Evolutionary conservation across 1,284 basidiomycete genomes (phyloP).

Genomic region (Naganishia liquefaciens): DNA sequence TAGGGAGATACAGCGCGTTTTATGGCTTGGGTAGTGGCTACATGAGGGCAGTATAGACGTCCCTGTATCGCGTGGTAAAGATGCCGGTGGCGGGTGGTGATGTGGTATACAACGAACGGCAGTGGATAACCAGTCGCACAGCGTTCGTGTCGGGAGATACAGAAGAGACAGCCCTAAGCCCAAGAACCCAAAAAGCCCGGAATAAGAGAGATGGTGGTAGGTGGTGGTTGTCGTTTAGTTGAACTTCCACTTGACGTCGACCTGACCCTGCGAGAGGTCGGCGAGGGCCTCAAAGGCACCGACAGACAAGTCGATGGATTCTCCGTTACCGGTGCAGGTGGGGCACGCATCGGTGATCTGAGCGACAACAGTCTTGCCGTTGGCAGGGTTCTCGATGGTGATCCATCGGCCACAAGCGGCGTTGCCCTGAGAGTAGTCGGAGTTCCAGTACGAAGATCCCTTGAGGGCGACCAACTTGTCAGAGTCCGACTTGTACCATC

Average conservation of each 20-base stretch:
- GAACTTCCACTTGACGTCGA: slow-evolving; percentile 62
- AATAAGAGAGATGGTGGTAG: slow-evolving; percentile 4
- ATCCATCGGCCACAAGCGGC: slow-evolving; percentile 66
- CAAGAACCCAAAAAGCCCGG: slow-evolving; percentile 26
- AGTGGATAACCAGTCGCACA: not conserved
- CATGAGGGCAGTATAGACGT: not conserved
- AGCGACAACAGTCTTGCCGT: slow-evolving; percentile 64
- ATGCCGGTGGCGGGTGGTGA: not conserved
- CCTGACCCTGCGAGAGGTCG: slow-evolving; percentile 60
- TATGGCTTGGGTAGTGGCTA: not conserved
- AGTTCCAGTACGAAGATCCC: slow-evolving; percentile 35
- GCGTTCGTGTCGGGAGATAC: slow-evolving; percentile 12
- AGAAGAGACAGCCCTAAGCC: slow-evolving; percentile 24
- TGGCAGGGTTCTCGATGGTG: slow-evolving; percentile 62
- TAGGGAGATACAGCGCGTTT: slow-evolving; percentile 19
- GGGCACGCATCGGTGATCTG: slow-evolving; percentile 79
- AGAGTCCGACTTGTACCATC: slow-evolving; percentile 64
- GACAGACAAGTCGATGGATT: slow-evolving; percentile 74
- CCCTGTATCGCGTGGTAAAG: slow-evolving; percentile 7
- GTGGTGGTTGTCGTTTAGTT: slow-evolving; percentile 43
- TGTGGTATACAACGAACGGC: slow-evolving; percentile 20
- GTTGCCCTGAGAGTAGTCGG: slow-evolving; percentile 34
- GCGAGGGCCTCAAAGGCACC: slow-evolving; percentile 70
- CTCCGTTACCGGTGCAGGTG: slow-evolving; percentile 61
- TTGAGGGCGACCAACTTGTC: slow-evolving; percentile 67